Evolutionary conservation across 1,284 basidiomycete genomes (phyloP).

Genomic region (Trichosporon asahii): DNA sequence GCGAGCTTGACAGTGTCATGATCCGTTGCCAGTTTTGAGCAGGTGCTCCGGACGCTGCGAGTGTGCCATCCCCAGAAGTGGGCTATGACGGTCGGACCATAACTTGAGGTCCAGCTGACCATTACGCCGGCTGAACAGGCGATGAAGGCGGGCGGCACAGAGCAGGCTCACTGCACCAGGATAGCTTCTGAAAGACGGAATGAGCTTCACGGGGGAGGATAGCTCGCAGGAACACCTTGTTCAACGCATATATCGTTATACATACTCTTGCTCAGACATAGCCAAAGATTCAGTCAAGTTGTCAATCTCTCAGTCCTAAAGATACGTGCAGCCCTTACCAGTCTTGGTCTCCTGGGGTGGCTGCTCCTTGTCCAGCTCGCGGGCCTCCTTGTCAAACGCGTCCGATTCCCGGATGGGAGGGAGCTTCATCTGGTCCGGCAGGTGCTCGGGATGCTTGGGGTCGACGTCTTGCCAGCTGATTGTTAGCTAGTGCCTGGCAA

Average conservation of each 20-base stretch:
- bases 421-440: constrained; percentile 16
- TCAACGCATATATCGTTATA: neutral
- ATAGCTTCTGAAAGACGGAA: too few species aligned
- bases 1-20: too few species aligned
- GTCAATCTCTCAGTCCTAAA: neutral
- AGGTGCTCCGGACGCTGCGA: too few species aligned
- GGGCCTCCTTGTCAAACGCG: neutral
- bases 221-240: too few species aligned
- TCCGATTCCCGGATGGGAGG: constrained; percentile 16
- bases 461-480: constrained; percentile 20
- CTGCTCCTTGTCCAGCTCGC: neutral
- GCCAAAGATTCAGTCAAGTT: neutral
- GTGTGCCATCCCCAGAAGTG: too few species aligned
- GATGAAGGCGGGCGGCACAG: too few species aligned
- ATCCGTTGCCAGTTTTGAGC: too few species aligned
- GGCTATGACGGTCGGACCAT: too few species aligned
- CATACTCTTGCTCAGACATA: neutral
- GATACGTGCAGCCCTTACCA: constrained; percentile 1
- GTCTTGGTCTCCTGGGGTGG: neutral
- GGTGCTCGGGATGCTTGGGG: constrained; percentile 3
- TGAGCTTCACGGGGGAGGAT: too few species aligned
- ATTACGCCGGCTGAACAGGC: too few species aligned
- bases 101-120: too few species aligned
- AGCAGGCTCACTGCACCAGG: too few species aligned
- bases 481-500: neutral